Percentiles rank a stretch among this genome's conserved stretches.
Conservation (phyloP, 306 rosid genomes). For the Ammopiptanthus mongolicus region DNA sequence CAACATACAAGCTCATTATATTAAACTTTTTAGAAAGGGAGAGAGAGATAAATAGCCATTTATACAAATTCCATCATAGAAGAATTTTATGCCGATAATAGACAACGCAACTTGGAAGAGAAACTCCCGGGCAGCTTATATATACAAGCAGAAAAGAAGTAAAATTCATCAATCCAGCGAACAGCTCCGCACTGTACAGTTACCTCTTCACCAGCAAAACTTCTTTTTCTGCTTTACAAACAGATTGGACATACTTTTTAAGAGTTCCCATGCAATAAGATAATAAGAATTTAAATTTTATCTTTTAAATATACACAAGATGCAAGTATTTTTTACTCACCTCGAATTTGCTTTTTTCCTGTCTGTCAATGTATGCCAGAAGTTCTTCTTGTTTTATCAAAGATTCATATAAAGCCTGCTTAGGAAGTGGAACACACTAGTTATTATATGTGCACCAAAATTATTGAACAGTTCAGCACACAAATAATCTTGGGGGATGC, state of each 20-base stretch:
- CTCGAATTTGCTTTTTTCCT: slow-evolving; percentile 47
- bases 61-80: slow-evolving; percentile 10
- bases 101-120: slow-evolving; percentile 14
- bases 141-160: slow-evolving; percentile 18
- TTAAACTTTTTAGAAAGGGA: not conserved
- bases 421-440: slow-evolving; percentile 9
- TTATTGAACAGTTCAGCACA: slow-evolving; percentile 4
- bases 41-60: not conserved
- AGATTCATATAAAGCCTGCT: slow-evolving; percentile 78
- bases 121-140: slow-evolving; percentile 4
- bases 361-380: slow-evolving; percentile 69
- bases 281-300: not conserved
- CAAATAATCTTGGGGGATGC: not conserved
- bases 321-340: slow-evolving; percentile 31
- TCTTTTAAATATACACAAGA: not conserved
- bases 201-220: slow-evolving; percentile 53
- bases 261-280: slow-evolving; percentile 8
- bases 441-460: not conserved
- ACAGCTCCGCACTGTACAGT: slow-evolving; percentile 28
- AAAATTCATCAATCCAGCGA: not conserved
- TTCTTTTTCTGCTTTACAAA: slow-evolving; percentile 45
- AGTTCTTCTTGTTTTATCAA: slow-evolving; percentile 87
- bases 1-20: slow-evolving; percentile 7
- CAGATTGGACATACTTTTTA: not conserved
- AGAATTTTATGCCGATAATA: not conserved